Base-by-base conservation (phyloP, 2,329 filamentous ascomycete species). In the Diplocarpon mali region DNA sequence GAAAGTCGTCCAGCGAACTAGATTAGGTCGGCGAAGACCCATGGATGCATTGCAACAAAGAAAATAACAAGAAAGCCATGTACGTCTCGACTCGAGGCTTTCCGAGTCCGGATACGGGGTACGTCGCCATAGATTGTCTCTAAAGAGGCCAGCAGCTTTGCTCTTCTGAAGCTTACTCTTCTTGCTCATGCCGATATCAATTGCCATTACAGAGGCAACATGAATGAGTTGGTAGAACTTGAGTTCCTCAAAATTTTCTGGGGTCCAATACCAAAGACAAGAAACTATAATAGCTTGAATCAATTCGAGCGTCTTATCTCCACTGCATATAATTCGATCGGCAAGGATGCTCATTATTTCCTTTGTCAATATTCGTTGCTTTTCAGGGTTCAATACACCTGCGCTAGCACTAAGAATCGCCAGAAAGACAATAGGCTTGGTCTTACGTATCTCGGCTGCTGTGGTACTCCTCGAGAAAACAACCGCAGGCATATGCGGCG, bases 381-480 rank as follows among this genome's bases (percentile, higher is more conserved):
- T 53, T 5, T 57, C 50, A 55, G 60, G 60, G 16, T 71, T 69
- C 15, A 69, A 67, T 9, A 75, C 75, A 4, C 78, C 72, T 5
- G 80, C 73, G 8, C 76, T 78, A 0, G 80, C 75, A 50, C 55
- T 56, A 63, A 88, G 75, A 55, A 87, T 68, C 27, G 83, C 71
- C n/a, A 85, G 68, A 56, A 87, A 87, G 8, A 88, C 67, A 2
- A 75, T 69, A 1, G 83, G 83, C 57, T 75, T 80, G 2, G 68
- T 64, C 51, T 67, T 66, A 38, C 79, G 72, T 42, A 83, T 62
- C 45, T 79, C 72, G 10, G 68, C 65, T 5, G 69, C 72, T 2
- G 73, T 74, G 36, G 69, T 72, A 35, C 65, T 67, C 1, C 68
- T 58, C 1, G 75, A 69, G 46, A 84, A 78, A 20, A 81, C 67